Evolutionary conservation across 2,329 filamentous ascomycete species (phyloP).

Genomic region (Colletotrichum sp.): DNA sequence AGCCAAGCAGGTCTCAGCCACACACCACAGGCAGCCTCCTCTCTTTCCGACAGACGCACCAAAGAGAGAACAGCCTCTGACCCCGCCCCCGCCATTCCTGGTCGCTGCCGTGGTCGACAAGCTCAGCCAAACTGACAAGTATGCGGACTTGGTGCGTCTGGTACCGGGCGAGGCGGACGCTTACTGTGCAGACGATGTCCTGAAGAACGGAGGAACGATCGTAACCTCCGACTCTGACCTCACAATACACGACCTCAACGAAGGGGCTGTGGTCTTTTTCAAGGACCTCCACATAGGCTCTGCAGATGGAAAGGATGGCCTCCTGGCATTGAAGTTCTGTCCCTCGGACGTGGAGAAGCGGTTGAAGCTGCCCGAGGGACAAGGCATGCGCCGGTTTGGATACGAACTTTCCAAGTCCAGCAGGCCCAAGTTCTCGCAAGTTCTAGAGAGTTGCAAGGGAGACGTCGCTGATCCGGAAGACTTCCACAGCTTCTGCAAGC

Average conservation of each 20-base stretch:
- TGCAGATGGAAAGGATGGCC: slow-evolving; percentile 22
- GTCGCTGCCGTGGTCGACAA: slow-evolving; percentile 79
- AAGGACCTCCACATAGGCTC: slow-evolving; percentile 57
- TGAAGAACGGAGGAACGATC: slow-evolving; percentile 57
- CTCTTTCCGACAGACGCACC: slow-evolving; percentile 29
- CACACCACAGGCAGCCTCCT: neutral
- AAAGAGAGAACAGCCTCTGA: slow-evolving; percentile 39
- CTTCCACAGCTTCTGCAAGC: slow-evolving; percentile 34
- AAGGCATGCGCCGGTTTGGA: slow-evolving; percentile 35
- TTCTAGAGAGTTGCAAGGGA: slow-evolving; percentile 16
- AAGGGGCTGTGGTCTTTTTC: slow-evolving; percentile 72
- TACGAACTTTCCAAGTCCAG: slow-evolving; percentile 38
- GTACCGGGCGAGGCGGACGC: slow-evolving; percentile 86
- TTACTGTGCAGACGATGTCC: slow-evolving; percentile 74
- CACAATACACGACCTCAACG: slow-evolving; percentile 73
- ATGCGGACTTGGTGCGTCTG: slow-evolving; percentile 52
- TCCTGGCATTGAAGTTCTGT: slow-evolving; percentile 26
- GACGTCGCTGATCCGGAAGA: slow-evolving; percentile 19
- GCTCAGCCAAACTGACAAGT: slow-evolving; percentile 52
- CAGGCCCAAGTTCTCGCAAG: slow-evolving; percentile 24
- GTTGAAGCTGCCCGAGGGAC: slow-evolving; percentile 41
- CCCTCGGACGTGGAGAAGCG: slow-evolving; percentile 42
- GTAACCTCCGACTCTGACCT: slow-evolving; percentile 91
- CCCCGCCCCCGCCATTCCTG: slow-evolving; percentile 69
- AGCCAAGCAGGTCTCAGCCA: slow-evolving; percentile 22